phyloP scores from a whole-genome alignment of 1,284 basidiomycete genomes.

The Tetrapyrgos nigripes region DNA sequence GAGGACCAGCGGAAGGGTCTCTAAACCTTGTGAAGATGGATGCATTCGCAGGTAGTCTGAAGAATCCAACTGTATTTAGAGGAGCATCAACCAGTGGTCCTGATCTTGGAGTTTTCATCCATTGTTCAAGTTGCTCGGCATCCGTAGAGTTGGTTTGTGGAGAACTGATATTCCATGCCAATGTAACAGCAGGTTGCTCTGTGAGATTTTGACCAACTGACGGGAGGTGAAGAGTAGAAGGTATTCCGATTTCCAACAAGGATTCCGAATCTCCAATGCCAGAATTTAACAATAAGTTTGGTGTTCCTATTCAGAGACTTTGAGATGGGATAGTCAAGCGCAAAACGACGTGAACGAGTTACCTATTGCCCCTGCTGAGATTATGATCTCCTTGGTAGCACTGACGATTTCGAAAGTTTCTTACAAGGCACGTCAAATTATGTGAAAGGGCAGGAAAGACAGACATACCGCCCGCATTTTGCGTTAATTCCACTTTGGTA shows the following conservation, averaged over 20 bases:
- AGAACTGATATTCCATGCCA: constrained; percentile 27
- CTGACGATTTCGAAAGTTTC: constrained; percentile 9
- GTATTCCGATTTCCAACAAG: constrained; percentile 32
- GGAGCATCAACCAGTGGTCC: constrained; percentile 30
- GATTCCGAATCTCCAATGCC: constrained; percentile 37
- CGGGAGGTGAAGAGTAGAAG: constrained; percentile 28
- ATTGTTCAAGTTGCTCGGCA: constrained; percentile 22
- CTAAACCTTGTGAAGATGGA: constrained; percentile 19
- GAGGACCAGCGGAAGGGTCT: constrained; percentile 20
- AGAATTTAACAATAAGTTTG: constrained; percentile 39
- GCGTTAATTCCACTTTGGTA: constrained; percentile 15
- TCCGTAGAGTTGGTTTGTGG: constrained; percentile 28
- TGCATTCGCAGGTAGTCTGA: constrained; percentile 28
- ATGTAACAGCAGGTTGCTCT: constrained; percentile 39
- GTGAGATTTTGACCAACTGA: constrained; percentile 42
- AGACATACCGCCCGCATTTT: constrained; percentile 28
- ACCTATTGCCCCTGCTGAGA: constrained; percentile 31
- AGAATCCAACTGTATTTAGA: constrained; percentile 27
- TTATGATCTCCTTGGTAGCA: constrained; percentile 31
- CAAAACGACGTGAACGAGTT: too few relatives aligned
- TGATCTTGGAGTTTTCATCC: constrained; percentile 22
- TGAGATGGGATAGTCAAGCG: not conserved
- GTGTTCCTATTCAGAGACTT: constrained; percentile 23
- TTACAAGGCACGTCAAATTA: constrained; percentile 22
- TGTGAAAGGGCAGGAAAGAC: too few relatives aligned